Base-by-base conservation (phyloP, 352 stramenopile genomes). In the Globisporangium radiosum region DNA sequence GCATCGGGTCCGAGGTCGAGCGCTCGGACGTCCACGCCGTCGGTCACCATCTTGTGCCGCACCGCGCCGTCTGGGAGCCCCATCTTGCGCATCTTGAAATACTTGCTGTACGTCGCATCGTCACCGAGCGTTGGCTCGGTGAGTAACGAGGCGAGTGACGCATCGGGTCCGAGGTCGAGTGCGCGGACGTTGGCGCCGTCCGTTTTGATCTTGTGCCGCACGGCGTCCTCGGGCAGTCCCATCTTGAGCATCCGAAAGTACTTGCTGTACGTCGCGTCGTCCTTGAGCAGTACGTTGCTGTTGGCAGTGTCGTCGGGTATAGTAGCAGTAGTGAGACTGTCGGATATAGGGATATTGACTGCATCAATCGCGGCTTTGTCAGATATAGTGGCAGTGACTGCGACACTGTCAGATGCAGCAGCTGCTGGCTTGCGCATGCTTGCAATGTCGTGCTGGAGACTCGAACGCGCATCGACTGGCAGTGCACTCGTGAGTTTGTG, bases 191-290 rank as follows among this genome's bases (percentile, higher is more conserved):
- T 69, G 8, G 72, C 56, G n/a, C 70, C 78, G 47, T 86, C 73
- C 7, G 64, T 52, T 47, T 72, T 79, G 70, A 97, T 90, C 54
- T 96, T 96, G 60, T 96, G 84, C 4, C 79, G 72, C 7, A 97
- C 87, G 7, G 86, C 85, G 33, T 77, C 87, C 52, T 90, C 72
- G 3, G 83, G 86, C 8, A 97, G 52, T 37, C 90, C 92, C 69
- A 97, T 85, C 56, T 95, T 90, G 17, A 97, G 69, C 92, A 98
- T 98, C 58, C 94, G 94, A 62, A 98, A 97, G 54, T 97, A 98
- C 56, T 94, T 93, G 9, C 73, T 66, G 38, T 87, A 84, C 40
- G 58, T 43, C 25, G 62, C 49, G 44, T 94, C 82, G 54, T 88
- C 65, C 52, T 76, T 73, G 2, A 88, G 51, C 51, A 71, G 62